A percentile compares a stretch with the other conserved stretches of the same genome.
phyloP scores from a whole-genome alignment of 2,329 filamentous ascomycete genomes.

The Fusarium nodosum region DNA sequence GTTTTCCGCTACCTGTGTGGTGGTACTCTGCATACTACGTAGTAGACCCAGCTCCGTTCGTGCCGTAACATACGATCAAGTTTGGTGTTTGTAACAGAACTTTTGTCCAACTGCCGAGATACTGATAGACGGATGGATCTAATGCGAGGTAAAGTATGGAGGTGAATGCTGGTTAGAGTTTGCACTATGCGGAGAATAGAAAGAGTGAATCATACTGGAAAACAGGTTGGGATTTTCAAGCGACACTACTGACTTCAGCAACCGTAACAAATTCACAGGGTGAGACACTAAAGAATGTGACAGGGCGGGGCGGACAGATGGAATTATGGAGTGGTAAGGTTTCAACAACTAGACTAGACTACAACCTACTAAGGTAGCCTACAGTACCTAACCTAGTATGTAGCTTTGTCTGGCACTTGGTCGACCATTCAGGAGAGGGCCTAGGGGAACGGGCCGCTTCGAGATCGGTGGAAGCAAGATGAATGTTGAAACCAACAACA shows the following conservation, averaged over 20 bases:
- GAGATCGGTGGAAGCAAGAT: slow-evolving; percentile 9
- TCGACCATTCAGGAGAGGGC: slow-evolving; percentile 5
- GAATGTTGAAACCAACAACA: slow-evolving; percentile 1
- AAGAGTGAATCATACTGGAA: background rate
- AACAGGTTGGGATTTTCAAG: background rate
- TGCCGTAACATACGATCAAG: slow-evolving; percentile 3
- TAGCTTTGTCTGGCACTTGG: slow-evolving; percentile 10
- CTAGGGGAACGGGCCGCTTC: slow-evolving; percentile 34
- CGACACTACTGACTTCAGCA: background rate
- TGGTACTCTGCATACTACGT: background rate
- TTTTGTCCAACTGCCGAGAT: slow-evolving; percentile 32
- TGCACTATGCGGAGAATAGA: slow-evolving; percentile 13
- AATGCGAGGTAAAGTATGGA: background rate
- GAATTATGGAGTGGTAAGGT: slow-evolving; percentile 2
- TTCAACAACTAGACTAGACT: background rate
- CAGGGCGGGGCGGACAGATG: slow-evolving; percentile 9
- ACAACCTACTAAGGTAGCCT: background rate
- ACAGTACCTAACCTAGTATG: background rate
- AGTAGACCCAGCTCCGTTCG: background rate
- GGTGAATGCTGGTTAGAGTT: slow-evolving; percentile 11
- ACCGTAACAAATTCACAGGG: background rate
- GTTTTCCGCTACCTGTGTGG: slow-evolving; percentile 13
- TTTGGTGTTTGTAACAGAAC: slow-evolving; percentile 7
- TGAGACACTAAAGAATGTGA: slow-evolving; percentile 7
- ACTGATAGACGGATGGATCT: slow-evolving; percentile 19